A percentile compares a stretch with the other conserved stretches of the same genome.
These are phyloP conservation scores for Psilocybe cubensis DNA, from an alignment of 768 basidiomycete genomes.

Conservation along the genomic window DNA sequence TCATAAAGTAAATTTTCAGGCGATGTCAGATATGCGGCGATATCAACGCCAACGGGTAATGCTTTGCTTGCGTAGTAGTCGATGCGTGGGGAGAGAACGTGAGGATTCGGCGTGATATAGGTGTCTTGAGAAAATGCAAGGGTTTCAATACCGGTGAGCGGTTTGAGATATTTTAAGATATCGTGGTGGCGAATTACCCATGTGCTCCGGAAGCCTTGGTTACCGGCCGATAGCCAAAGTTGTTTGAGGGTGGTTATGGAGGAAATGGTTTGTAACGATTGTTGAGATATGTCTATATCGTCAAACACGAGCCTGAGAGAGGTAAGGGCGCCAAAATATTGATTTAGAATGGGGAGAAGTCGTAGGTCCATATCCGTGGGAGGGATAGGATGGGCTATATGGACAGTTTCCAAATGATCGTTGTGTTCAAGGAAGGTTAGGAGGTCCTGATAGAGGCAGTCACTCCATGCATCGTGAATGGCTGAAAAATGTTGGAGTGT, in stretches of 20 bases:
- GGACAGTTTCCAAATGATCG: conserved; percentile 26
- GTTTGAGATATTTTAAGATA: conserved; percentile 19
- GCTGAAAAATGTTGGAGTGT: conserved; percentile 26
- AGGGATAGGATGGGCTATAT: conserved; percentile 16
- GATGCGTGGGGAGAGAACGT: conserved; percentile 23
- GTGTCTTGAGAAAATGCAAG: conserved; percentile 34
- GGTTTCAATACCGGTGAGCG: conserved; percentile 24
- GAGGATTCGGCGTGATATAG: conserved; percentile 22
- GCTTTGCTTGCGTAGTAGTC: conserved; percentile 29
- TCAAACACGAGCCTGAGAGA: conserved; percentile 29
- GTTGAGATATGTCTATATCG: conserved; percentile 15
- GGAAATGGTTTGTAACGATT: conserved; percentile 22
- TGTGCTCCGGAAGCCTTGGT: conserved; percentile 23
- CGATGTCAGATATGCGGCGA: conserved; percentile 18
- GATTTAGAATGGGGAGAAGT: conserved; percentile 21
- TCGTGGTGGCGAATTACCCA: conserved; percentile 29
- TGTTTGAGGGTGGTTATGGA: conserved; percentile 21
- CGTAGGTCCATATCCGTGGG: conserved; percentile 18
- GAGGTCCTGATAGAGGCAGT: conserved; percentile 16
- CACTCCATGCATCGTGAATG: conserved; percentile 13
- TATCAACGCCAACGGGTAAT: conserved; percentile 21
- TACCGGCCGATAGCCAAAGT: conserved; percentile 33
- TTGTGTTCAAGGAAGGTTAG: conserved; percentile 27
- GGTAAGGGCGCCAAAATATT: conserved; percentile 20
- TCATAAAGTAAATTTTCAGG: conserved; percentile 19